phyloP scores from a whole-genome alignment of 2,329 filamentous ascomycete genomes.

The Mycogone perniciosa region DNA sequence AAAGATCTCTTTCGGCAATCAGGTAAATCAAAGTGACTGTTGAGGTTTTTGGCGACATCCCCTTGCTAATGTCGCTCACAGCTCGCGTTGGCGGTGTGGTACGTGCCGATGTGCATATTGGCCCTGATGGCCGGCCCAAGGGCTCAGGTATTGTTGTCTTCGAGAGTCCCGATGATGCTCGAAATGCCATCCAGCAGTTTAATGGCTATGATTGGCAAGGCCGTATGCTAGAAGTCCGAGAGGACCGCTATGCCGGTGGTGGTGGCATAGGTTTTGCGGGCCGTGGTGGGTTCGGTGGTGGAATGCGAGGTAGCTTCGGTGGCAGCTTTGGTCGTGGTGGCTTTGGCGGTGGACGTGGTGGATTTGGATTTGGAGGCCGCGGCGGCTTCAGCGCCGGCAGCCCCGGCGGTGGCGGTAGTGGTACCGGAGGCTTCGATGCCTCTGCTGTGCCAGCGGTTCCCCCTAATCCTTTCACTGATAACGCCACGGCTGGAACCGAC shows the following conservation, averaged over 20 bases:
- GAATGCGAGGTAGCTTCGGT: conserved; percentile 49
- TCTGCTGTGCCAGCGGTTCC: conserved; percentile 42
- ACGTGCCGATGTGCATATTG: conserved; percentile 89
- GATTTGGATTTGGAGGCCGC: conserved; percentile 46
- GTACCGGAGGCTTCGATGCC: conserved; percentile 42
- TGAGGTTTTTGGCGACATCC: background rate
- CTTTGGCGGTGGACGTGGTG: conserved; percentile 45
- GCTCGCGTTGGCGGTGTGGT: conserved; percentile 70
- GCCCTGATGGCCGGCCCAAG: conserved; percentile 88
- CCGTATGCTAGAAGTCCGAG: conserved; percentile 84
- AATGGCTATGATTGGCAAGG: conserved; percentile 99
- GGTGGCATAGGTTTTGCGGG: conserved; percentile 51
- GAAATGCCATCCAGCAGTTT: conserved; percentile 94
- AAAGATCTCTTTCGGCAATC: conserved; percentile 99
- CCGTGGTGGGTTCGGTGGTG: conserved; percentile 54
- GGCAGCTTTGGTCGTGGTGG: conserved; percentile 39
- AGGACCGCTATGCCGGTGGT: conserved; percentile 81
- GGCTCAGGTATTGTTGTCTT: conserved; percentile 97
- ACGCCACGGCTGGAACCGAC: conserved; percentile 79
- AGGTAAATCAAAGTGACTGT: conserved; percentile 54
- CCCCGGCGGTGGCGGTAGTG: conserved; percentile 39
- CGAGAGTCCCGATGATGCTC: conserved; percentile 88
- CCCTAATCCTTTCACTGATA: conserved; percentile 92
- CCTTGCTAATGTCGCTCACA: conserved; percentile 16
- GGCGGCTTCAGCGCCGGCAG: conserved; percentile 42